Base-by-base conservation (phyloP, 2,329 filamentous ascomycete species). In the Samsoniella hepiali region DNA sequence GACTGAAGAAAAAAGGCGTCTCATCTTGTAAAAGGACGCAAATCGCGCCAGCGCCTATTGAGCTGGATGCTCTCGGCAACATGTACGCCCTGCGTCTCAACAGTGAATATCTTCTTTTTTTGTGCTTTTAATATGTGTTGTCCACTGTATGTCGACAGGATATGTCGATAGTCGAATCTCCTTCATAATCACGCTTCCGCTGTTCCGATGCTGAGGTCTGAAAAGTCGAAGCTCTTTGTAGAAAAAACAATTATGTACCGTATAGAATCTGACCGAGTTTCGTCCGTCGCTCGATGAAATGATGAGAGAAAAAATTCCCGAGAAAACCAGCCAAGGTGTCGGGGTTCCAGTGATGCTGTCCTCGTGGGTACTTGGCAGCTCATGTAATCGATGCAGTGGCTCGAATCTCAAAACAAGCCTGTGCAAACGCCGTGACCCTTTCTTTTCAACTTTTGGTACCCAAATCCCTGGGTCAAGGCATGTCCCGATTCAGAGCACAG, bases 241-340 rank as follows among this genome's bases (percentile, higher is more conserved):
- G 27, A 53, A 27, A 63, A 63, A 57, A 58, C 9, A 58, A 44
- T 36, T 58, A 63, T 63, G 49, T 63, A 63, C 47, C 53, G 54
- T 45, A 53, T 42, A 42, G 44, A 59, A 49, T 29, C 29, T 29
- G 22, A 40, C 17, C 58, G 47, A 60, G 58, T 36, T 42, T 60
- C 50, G 50, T 47, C 38, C 50, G 50, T 62, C 58, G 49, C 58
- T 54, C 50, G 38, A 55, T 54, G 31, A 29, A 54, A 38, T 44
- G 27, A n/a, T 51, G 53, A 58, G 51, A 50, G 15, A 10, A 36
- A 49, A 34, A 42, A 56, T 15, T 36, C 54, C 34, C 32, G 27
- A 57, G 4, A 57, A 50, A 57, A 47, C 51, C 51, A 62, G 53
- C 36, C 22, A 57, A 63, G 53, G 60, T 34, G 32, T 58, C 60